These are phyloP conservation scores for Lophiotrema nucula DNA, from an alignment of 495 filamentous ascomycete genomes.

Conservation along the genomic window DNA sequence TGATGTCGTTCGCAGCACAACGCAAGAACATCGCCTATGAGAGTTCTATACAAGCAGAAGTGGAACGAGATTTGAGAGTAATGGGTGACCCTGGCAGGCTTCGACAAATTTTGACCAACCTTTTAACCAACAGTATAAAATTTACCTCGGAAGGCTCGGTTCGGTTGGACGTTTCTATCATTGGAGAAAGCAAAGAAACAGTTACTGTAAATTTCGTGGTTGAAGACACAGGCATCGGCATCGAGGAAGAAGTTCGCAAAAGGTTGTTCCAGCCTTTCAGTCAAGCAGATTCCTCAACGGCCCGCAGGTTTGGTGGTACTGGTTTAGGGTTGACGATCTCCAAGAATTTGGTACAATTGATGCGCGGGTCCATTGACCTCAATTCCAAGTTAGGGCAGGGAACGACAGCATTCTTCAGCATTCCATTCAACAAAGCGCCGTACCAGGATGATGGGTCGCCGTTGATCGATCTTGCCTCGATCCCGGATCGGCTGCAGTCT, in stretches of 20 bases:
- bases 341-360: constrained; percentile 76
- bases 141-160: constrained; percentile 76
- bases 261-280: constrained; percentile 82
- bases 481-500: constrained; percentile 61
- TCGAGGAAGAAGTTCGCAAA: constrained; percentile 69
- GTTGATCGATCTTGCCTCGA: constrained; percentile 51
- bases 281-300: constrained; percentile 77
- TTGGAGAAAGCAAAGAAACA: constrained; percentile 40
- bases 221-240: constrained; percentile 81
- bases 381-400: constrained; percentile 52
- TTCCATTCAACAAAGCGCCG: constrained; percentile 62
- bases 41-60: constrained; percentile 31
- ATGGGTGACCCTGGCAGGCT: constrained; percentile 78
- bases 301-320: constrained; percentile 75
- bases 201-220: constrained; percentile 59
- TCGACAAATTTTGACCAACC: constrained; percentile 79
- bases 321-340: constrained; percentile 79
- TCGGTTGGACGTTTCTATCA: constrained; percentile 41
- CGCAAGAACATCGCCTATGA: constrained; percentile 40
- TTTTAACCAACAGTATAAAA: constrained; percentile 87
- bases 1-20: constrained; percentile 52
- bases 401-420: constrained; percentile 53
- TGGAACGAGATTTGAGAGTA: constrained; percentile 42
- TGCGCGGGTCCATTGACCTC: constrained; percentile 73
- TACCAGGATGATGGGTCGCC: constrained; percentile 40